Evolutionary conservation across 192 early-diverging fungal species (phyloP).

Genomic region (Rhizophagus clarus): DNA sequence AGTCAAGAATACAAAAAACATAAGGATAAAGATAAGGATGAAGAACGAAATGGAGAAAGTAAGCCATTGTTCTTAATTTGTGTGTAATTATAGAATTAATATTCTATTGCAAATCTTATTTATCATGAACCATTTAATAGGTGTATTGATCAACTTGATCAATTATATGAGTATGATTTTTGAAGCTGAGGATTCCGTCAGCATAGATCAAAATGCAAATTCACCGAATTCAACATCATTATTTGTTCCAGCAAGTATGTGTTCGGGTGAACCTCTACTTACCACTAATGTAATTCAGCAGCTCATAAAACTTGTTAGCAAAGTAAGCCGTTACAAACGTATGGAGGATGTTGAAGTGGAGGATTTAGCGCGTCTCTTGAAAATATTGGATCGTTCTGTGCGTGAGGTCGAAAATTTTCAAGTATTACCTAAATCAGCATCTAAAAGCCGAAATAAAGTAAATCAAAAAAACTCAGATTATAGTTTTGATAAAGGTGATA

Average conservation of each 20-base stretch:
- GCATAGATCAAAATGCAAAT: not conserved
- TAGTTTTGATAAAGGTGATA: not conserved
- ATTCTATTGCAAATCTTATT: not conserved
- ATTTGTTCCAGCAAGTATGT: constrained; percentile 8
- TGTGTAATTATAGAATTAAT: too few relatives aligned
- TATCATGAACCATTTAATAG: not conserved
- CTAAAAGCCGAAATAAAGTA: not conserved
- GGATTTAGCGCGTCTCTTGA: constrained; percentile 19
- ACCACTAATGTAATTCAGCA: constrained; percentile 2
- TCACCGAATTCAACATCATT: not conserved
- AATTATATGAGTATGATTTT: constrained; percentile 30
- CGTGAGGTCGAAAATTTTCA: constrained; percentile 23
- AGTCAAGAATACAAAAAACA: constrained; percentile 20
- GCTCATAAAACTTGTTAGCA: constrained; percentile 22
- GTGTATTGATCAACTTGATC: constrained; percentile 14
- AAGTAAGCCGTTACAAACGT: constrained; percentile 21
- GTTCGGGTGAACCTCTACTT: constrained; percentile 23
- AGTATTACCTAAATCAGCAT: constrained; percentile 1
- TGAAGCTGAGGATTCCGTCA: constrained; percentile 27
- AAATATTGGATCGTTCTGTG: constrained; percentile 29
- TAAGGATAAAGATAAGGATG: constrained; percentile 22
- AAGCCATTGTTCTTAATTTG: not conserved
- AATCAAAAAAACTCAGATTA: constrained; percentile 1
- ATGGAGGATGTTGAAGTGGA: constrained; percentile 31
- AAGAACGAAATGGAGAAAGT: constrained; percentile 31